A percentile compares a stretch with the other conserved stretches of the same genome.
Conservation (phyloP, 73 alveolate genomes). For the Blepharisma stoltei region DNA sequence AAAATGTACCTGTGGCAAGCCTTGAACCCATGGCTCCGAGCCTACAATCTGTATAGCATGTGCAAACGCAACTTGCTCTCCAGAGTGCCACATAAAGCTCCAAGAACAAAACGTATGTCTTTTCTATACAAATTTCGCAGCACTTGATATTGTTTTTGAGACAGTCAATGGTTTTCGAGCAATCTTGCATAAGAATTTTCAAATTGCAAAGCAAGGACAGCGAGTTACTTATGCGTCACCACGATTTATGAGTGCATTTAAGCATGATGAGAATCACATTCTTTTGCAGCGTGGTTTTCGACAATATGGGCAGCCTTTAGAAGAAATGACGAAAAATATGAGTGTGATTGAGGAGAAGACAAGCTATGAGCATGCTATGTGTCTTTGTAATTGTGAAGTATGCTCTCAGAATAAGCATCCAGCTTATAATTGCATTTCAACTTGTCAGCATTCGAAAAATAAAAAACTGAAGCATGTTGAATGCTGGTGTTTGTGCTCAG, state of each 20-base stretch:
- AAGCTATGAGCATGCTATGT: not conserved
- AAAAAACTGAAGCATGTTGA: not conserved
- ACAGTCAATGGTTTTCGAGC: constrained; percentile 24
- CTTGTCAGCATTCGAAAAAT: not conserved
- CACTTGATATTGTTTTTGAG: not conserved
- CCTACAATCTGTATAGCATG: constrained; percentile 28
- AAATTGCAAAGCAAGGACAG: not conserved
- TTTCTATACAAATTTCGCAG: not conserved
- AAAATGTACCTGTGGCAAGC: constrained; percentile 6
- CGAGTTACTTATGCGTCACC: constrained; percentile 26
- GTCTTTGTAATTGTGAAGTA: constrained; percentile 17
- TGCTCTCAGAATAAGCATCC: not conserved
- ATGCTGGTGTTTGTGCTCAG: constrained; percentile 25
- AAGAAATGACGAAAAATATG: not conserved
- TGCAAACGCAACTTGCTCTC: constrained; percentile 12
- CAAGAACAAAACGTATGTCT: constrained; percentile 8
- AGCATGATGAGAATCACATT: not conserved
- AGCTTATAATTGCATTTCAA: constrained; percentile 2
- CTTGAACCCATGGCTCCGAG: constrained; percentile 8
- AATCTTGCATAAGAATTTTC: not conserved
- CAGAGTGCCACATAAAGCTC: constrained; percentile 1
- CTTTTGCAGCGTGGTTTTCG: constrained; percentile 18
- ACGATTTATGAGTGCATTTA: constrained; percentile 12
- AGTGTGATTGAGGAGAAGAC: not conserved
- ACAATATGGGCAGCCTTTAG: constrained; percentile 5